Conservation (phyloP, 2,329 filamentous ascomycete genomes). For the Aspergillus transmontanensis region DNA sequence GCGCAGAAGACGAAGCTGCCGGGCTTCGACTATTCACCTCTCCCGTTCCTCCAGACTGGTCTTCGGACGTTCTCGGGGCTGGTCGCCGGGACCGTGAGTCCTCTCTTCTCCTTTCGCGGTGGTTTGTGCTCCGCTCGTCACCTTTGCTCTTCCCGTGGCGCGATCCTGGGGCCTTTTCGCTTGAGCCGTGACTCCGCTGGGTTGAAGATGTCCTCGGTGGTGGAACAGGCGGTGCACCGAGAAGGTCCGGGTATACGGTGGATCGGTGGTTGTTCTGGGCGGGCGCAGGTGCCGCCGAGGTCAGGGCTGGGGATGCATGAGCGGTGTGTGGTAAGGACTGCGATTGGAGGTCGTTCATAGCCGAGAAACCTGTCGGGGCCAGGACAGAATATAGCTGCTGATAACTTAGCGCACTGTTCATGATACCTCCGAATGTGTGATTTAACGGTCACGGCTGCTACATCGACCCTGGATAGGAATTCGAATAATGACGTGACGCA, state of each 20-base stretch:
- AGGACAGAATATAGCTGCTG: slow-evolving; percentile 35
- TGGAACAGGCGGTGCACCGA: slow-evolving; percentile 67
- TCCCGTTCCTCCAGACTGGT: slow-evolving; percentile 45
- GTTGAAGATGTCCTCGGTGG: slow-evolving; percentile 83
- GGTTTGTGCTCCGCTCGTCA: slow-evolving; percentile 44
- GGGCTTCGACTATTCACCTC: slow-evolving; percentile 44
- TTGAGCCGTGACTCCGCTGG: slow-evolving; percentile 52
- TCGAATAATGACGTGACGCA: slow-evolving; percentile 48
- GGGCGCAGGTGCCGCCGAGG: slow-evolving; percentile 31
- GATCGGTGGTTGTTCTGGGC: slow-evolving; percentile 34
- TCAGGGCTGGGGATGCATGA: slow-evolving; percentile 46
- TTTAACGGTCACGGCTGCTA: slow-evolving; percentile 31
- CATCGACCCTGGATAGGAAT: slow-evolving; percentile 48
- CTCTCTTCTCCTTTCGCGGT: slow-evolving; percentile 45
- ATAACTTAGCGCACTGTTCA: slow-evolving; percentile 27
- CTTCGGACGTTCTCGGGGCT: slow-evolving; percentile 50
- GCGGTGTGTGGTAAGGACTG: slow-evolving; percentile 46
- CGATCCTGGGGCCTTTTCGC: slow-evolving; percentile 43
- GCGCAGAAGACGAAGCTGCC: slow-evolving; percentile 31
- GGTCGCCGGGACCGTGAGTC: slow-evolving; percentile 48
- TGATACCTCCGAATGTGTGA: slow-evolving; percentile 15
- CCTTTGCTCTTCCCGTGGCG: slow-evolving; percentile 42
- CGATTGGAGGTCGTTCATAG: slow-evolving; percentile 49
- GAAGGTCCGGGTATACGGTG: slow-evolving; percentile 50
- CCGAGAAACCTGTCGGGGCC: slow-evolving; percentile 38